Percentiles rank a stretch among this genome's conserved stretches.
Evolutionary conservation across 2,329 filamentous ascomycete genomes (phyloP).

Genomic region (Fusarium hainanense): DNA sequence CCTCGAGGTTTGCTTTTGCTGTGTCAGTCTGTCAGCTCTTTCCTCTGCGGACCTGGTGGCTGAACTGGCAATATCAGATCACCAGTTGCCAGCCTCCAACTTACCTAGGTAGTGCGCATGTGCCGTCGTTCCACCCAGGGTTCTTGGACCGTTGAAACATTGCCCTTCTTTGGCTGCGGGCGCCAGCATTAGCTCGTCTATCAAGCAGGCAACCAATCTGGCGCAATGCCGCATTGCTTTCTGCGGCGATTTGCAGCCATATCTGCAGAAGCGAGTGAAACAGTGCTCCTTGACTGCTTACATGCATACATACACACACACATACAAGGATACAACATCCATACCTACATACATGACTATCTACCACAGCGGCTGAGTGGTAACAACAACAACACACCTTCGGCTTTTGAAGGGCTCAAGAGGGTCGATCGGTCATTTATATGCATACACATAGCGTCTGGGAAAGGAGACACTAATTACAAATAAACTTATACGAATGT

Average conservation of each 20-base stretch:
- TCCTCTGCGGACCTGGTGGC: not conserved
- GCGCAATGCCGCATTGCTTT: constrained; percentile 16
- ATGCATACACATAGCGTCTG: not conserved
- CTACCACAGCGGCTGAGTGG: not conserved
- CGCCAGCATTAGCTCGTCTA: constrained; percentile 21
- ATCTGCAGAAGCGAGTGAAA: constrained; percentile 15
- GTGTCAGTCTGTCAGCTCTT: not conserved
- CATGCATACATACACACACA: constrained; percentile 4
- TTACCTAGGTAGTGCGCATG: not conserved
- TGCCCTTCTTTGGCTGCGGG: constrained; percentile 20
- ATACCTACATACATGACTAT: not conserved
- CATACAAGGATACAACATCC: not conserved
- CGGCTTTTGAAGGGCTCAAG: not conserved
- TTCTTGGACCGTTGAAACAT: constrained; percentile 14
- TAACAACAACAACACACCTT: constrained; percentile 3
- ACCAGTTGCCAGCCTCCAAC: not conserved
- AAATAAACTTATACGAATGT: not conserved
- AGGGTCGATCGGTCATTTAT: constrained; percentile 22
- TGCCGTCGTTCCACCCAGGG: constrained; percentile 2
- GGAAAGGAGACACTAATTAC: not conserved
- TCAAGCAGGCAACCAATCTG: constrained; percentile 21
- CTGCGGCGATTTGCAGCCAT: constrained; percentile 27
- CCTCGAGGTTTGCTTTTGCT: not conserved
- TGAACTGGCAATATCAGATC: not conserved
- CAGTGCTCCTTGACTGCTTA: constrained; percentile 4